Evolutionary conservation across 805 yeast species (phyloP), one percentile per base, ranked within the genome.

Genomic region (Yamadazyma nakazawae): DNA sequence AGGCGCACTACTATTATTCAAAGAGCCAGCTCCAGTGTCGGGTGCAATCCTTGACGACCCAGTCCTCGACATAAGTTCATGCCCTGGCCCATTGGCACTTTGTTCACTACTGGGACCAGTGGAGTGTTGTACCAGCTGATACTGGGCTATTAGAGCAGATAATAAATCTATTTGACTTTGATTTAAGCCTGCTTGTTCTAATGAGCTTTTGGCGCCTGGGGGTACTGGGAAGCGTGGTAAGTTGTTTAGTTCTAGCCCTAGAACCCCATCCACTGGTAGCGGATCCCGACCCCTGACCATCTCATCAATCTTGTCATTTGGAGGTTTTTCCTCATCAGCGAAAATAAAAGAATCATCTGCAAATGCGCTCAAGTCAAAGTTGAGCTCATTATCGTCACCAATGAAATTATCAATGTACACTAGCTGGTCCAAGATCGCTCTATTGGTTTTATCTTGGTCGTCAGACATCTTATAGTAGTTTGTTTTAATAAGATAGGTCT

Each of bases 261-360:
- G 32, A 5, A 41, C 7, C 21, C 41, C 41, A 5, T 38, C 41
- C 9, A 38, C 19, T 9, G 16, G 24, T 16, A 26, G n/a, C 10
- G 34, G 13, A 25, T 38, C 34, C 21, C 25, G 25, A 12, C 21
- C 34, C 11, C 37, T n/a, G 21, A 40, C n/a, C 21, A 40, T 43
- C 7, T 42, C 53, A 19, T 55, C 50, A 17, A 42, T 47, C 17
- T 50, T 46, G 17, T 53, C 50, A 49, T 49, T 67, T 36, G 61
- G 74, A 1, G 84, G 84, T 59, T 85, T 85, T 31, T 85, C 92
- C 58, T 87, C 94, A 59, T 86, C 94, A 1, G 92, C 89, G 59
- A 86, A 86, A 2, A 86, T 78, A 54, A 86, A 86, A 2, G 88
- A 77, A 49, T 85, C 91, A 56, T 85, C 91, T 0, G 91, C 92